Base-by-base conservation (phyloP, 805 yeast species). In the Candida ovalis region DNA sequence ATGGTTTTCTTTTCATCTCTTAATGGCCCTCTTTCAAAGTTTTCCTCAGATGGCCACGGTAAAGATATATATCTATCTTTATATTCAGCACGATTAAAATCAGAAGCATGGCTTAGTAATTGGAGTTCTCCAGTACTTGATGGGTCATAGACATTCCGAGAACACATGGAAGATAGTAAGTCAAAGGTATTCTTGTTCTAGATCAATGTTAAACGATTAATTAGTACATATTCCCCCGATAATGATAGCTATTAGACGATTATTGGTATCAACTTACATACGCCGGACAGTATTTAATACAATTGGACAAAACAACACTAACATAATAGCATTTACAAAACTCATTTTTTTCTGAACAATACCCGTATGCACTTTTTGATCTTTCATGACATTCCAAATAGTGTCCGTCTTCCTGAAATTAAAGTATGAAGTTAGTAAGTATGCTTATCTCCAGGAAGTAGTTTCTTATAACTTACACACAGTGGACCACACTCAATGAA, bases 241-340 rank as follows among this genome's bases (percentile, higher is more conserved):
- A 5, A 21, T n/a, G 28, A 4, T 36, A 18, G 23, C 36, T 10
- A 15, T 18, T 21, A 38, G 2, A 6, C 3, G 35, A 17, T 6
- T 6, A 5, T 5, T 30, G 5, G 7, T 7, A n/a, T n/a, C 7
- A 7, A 49, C 59, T 42, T 45, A 55, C 59, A 40, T 53, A 54
- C 19, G 56, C 61, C 12, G 54, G 55, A 49, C 66, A 62, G 40
- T 49, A 59, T n/a, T 51, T 53, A 23, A 53, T 47, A 43, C 66
- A 62, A 21, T 53, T 51, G 4, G 57, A 42, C 3, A 57, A 18
- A 35, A 62, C 41, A 12, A 57, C 56, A 3, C 64, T 63, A 8
- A 60, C 46, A 43, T 61, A 61, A 44, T 62, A 62, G 41, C 66
- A 62, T 39, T 58, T 55, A 53, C 67, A 62, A 13, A 60, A 49